A percentile compares a stretch with the other conserved stretches of the same genome.
Evolutionary conservation across 306 rosid genomes (phyloP).

Genomic region (Spatholobus suberectus): DNA sequence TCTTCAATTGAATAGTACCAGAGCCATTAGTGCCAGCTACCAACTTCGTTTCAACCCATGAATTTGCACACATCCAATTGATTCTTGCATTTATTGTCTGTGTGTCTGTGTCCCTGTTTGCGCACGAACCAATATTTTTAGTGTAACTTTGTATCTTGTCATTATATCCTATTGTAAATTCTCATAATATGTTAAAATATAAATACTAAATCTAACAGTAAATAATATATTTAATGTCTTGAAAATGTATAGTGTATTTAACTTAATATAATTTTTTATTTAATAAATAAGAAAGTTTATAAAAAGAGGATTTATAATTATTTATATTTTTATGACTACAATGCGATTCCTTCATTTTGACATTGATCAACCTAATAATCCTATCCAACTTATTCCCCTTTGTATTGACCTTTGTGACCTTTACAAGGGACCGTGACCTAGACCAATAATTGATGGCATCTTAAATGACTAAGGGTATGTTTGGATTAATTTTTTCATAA

Average conservation of each 20-base stretch:
- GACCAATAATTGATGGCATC: constrained; percentile 1
- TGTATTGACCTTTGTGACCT: background rate
- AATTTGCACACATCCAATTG: constrained; percentile 15
- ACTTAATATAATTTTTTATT: too few relatives aligned
- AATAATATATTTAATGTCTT: too few relatives aligned
- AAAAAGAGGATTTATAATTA: background rate
- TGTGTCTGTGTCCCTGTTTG: constrained; percentile 2
- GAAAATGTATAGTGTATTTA: too few relatives aligned
- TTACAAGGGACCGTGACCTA: background rate
- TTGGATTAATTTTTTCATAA: too few relatives aligned
- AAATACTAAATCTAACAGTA: background rate
- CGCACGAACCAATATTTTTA: background rate
- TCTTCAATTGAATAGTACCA: constrained; percentile 32
- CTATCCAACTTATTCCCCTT: background rate
- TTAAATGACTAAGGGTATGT: background rate
- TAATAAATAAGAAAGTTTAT: too few relatives aligned
- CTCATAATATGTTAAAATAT: background rate
- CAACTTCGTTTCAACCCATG: constrained; percentile 26
- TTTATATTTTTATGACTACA: background rate
- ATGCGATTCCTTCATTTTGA: background rate
- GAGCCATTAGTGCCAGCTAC: constrained; percentile 31
- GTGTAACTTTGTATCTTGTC: background rate
- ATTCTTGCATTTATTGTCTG: constrained; percentile 47
- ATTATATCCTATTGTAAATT: background rate
- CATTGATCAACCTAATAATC: background rate